These are phyloP conservation scores for Nakaseomyces glabratus DNA, from an alignment of 1,139 yeast genomes.

Conservation along the genomic window DNA sequence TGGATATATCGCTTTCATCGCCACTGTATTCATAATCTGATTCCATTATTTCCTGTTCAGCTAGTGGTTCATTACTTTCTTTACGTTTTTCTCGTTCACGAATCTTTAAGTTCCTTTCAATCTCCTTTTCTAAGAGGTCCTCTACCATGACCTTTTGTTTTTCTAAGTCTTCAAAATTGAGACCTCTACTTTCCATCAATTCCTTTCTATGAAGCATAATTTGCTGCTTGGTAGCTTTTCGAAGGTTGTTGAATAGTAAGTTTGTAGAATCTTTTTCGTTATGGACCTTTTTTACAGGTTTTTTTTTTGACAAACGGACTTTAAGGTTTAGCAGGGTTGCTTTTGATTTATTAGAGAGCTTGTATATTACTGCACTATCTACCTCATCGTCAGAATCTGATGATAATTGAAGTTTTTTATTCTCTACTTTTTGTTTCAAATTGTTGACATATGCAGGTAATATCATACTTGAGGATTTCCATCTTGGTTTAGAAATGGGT, in stretches of 20 bases:
- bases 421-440: slow-evolving; percentile 13
- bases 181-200: slow-evolving; percentile 22
- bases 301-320: slow-evolving; percentile 30
- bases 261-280: slow-evolving; percentile 18
- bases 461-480: slow-evolving; percentile 3
- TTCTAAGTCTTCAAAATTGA: slow-evolving; percentile 25
- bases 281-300: slow-evolving; percentile 9
- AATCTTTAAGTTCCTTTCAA: slow-evolving; percentile 43
- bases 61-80: slow-evolving; percentile 32
- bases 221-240: slow-evolving; percentile 30
- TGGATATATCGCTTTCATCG: slow-evolving; percentile 23
- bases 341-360: slow-evolving; percentile 25
- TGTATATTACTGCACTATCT: background rate
- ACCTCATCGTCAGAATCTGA: slow-evolving; percentile 15
- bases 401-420: slow-evolving; percentile 13
- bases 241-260: slow-evolving; percentile 25
- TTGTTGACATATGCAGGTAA: slow-evolving; percentile 19
- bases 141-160: slow-evolving; percentile 34
- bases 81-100: slow-evolving; percentile 42
- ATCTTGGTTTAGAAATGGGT: background rate
- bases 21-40: slow-evolving; percentile 29
- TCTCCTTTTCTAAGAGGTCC: slow-evolving; percentile 53
- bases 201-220: slow-evolving; percentile 27
- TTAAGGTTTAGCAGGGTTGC: slow-evolving; percentile 32
- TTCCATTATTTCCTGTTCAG: slow-evolving; percentile 10